A percentile compares a stretch with the other conserved stretches of the same genome.
Evolutionary conservation across 2,329 filamentous ascomycete genomes (phyloP).

Genomic region (Laburnicola sp.): DNA sequence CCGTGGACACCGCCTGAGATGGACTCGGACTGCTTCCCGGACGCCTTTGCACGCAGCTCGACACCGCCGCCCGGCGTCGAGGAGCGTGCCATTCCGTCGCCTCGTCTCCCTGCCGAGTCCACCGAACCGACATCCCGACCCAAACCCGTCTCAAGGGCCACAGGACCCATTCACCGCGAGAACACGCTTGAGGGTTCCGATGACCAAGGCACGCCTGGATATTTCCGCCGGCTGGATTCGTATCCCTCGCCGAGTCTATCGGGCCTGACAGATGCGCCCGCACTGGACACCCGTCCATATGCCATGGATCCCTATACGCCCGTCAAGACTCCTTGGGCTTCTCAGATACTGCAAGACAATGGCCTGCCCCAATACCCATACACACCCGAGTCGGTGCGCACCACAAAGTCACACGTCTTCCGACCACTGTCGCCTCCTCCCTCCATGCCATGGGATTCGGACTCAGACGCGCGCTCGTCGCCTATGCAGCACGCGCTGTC

Average conservation of each 20-base stretch:
- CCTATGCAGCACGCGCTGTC: slow-evolving; percentile 37
- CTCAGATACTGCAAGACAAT: slow-evolving; percentile 12
- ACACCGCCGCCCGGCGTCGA: slow-evolving; percentile 8
- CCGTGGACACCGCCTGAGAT: slow-evolving; percentile 39
- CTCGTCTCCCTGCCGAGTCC: slow-evolving; percentile 7
- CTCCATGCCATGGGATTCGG: slow-evolving; percentile 32
- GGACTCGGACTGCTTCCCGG: slow-evolving; percentile 29
- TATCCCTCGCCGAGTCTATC: not conserved
- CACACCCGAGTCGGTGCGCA: slow-evolving; percentile 36
- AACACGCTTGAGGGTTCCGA: not conserved
- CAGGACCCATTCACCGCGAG: slow-evolving; percentile 4
- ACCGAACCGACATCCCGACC: slow-evolving; percentile 17
- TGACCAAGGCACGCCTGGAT: not conserved
- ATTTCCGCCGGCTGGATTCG: not conserved
- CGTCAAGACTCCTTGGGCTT: slow-evolving; percentile 18
- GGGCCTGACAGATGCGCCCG: not conserved
- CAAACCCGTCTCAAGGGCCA: slow-evolving; percentile 19
- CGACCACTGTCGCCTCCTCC: slow-evolving; percentile 15
- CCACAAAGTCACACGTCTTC: slow-evolving; percentile 20
- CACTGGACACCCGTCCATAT: not conserved
- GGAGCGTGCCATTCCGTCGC: slow-evolving; percentile 16
- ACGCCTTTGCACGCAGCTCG: slow-evolving; percentile 19
- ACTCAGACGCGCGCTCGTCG: slow-evolving; percentile 23
- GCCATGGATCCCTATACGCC: slow-evolving; percentile 25
- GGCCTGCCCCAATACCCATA: slow-evolving; percentile 35